Conservation (phyloP, 352 stramenopile species). For the Globisporangium viniferum region DNA sequence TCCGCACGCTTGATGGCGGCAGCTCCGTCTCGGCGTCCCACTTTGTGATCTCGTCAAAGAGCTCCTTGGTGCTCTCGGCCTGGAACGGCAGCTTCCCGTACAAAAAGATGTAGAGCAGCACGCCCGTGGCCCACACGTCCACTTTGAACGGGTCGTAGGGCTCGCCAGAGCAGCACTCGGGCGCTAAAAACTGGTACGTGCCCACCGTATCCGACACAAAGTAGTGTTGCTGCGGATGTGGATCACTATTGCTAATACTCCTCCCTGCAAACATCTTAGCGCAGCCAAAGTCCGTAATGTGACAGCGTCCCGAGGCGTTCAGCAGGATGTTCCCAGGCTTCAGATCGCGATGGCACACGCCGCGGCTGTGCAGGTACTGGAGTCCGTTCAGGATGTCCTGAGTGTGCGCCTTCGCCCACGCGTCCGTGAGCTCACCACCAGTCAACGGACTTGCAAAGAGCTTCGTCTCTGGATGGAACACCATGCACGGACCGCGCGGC, state of each 20-base stretch:
- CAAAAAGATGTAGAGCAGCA: constrained; percentile 86
- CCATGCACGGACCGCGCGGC: constrained; percentile 76
- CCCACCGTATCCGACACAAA: constrained; percentile 78
- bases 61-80: constrained; percentile 58
- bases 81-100: constrained; percentile 82
- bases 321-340: constrained; percentile 90
- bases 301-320: constrained; percentile 71
- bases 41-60: constrained; percentile 76
- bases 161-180: constrained; percentile 85
- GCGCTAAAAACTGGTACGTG: constrained; percentile 89
- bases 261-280: constrained; percentile 35
- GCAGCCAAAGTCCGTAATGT: constrained; percentile 88
- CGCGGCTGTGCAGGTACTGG: constrained; percentile 68
- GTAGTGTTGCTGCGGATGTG: background rate
- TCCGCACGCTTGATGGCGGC: constrained; percentile 15
- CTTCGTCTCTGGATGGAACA: constrained; percentile 61
- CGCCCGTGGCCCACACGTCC: constrained; percentile 84
- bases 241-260: background rate
- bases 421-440: constrained; percentile 46
- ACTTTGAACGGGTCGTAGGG: constrained; percentile 79
- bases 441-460: constrained; percentile 72
- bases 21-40: constrained; percentile 38
- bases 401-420: constrained; percentile 59
- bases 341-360: constrained; percentile 87
- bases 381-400: constrained; percentile 77